Evolutionary conservation across 108 stramenopile genomes (phyloP), one percentile per base, ranked within the genome.

Genomic region (Nannochloropsis granulata): DNA sequence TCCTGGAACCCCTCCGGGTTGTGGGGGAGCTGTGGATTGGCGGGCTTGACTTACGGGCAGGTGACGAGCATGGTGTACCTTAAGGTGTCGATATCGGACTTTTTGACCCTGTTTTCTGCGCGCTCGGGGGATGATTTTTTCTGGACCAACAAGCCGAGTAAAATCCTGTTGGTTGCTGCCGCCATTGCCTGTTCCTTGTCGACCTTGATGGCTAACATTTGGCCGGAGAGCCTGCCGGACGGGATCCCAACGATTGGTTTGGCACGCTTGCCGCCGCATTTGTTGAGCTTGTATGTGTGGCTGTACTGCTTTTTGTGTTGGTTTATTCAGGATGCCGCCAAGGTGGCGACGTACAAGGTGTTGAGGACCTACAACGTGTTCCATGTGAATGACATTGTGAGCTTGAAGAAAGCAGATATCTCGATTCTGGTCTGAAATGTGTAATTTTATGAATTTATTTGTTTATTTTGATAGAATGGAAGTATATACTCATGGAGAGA

Each of bases 81-180:
- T 8, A 86, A 86, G 83, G 83, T 86, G 3, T 86, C 86, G 8
- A 83, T 86, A 24, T 83, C 82, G 21, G 86, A 86, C 24, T 86
- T 86, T 78, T 78, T 86, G 56, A 86, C 86, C 24, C 78, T 86
- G n/a, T 86, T 86, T 78, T 43, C 86, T 7, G 26, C 86, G 26
- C 83, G 86, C 24, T 83, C 82, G 10, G 78, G 79, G n/a, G 79
- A 83, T 43, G 86, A 82, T 23, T 80, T 80, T 24, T 86, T 86
- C 78, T 86, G 86, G 86, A 24, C 23, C 34, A 24, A 45, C 11
- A 78, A 19, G 16, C 86, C 86, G 12, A 45, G 83, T 19, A 83
- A 83, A 26, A 46, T 84, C 13, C 82, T 86, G 21, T 12, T 84
- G 16, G n/a, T 23, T 0, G 87, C 87, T 42, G 83, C 82, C 12